phyloP scores from a whole-genome alignment of 2,329 filamentous ascomycete genomes.

The Colletotrichum camelliae region DNA sequence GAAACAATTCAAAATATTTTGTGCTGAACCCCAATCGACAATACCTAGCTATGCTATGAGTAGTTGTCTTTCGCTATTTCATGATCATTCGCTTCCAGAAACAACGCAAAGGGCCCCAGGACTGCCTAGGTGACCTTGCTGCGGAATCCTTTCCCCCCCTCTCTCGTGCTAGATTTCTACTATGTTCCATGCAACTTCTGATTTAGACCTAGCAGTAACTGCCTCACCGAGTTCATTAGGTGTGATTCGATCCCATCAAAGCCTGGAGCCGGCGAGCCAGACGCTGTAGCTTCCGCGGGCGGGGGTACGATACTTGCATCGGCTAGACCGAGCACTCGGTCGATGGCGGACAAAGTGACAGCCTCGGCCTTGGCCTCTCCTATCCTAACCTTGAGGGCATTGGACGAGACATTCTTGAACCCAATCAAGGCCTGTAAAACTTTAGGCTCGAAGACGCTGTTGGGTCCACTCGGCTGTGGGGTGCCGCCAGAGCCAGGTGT shows the following conservation, averaged over 20 bases:
- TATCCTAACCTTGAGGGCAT: constrained; percentile 44
- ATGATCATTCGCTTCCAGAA: constrained; percentile 16
- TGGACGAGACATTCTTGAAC: constrained; percentile 52
- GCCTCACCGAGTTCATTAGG: constrained; percentile 44
- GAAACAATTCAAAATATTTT: constrained; percentile 6
- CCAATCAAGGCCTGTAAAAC: constrained; percentile 46
- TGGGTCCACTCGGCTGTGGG: constrained; percentile 22
- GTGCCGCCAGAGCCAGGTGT: constrained; percentile 33
- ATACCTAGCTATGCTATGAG: constrained; percentile 7
- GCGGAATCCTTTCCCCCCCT: background rate
- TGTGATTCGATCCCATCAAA: constrained; percentile 46
- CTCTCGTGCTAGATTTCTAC: background rate
- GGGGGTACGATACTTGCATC: constrained; percentile 46
- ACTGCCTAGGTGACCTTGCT: background rate
- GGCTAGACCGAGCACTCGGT: constrained; percentile 54
- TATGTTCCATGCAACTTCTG: constrained; percentile 34
- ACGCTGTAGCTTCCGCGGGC: constrained; percentile 13
- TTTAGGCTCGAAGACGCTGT: constrained; percentile 36
- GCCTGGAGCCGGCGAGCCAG: constrained; percentile 23
- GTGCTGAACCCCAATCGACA: background rate
- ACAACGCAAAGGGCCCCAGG: background rate
- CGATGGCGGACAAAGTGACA: constrained; percentile 54
- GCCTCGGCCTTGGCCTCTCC: constrained; percentile 49
- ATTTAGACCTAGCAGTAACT: constrained; percentile 44
- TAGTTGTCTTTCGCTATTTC: constrained; percentile 13